These are phyloP conservation scores for Prunus kanzakura DNA, from an alignment of 306 rosid genomes.

Conservation along the genomic window DNA sequence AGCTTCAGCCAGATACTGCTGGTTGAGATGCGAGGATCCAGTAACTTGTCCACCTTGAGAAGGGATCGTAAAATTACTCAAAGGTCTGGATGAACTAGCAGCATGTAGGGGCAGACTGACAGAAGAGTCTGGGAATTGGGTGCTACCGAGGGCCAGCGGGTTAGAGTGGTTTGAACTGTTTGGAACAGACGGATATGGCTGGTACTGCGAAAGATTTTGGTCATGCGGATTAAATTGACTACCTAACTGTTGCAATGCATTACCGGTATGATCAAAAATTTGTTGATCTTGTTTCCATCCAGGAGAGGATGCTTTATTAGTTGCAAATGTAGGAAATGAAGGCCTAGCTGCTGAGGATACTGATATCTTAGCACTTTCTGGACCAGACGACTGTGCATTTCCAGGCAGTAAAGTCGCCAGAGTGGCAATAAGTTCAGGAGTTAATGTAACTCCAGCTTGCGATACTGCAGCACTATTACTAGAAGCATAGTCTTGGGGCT, in stretches of 20 bases:
- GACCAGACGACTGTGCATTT: slow-evolving; percentile 52
- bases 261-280: slow-evolving; percentile 52
- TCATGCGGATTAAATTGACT: slow-evolving; percentile 51
- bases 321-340: slow-evolving; percentile 44
- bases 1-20: slow-evolving; percentile 56
- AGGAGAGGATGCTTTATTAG: slow-evolving; percentile 55
- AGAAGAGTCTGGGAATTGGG: slow-evolving; percentile 57
- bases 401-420: slow-evolving; percentile 76
- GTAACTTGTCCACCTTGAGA: slow-evolving; percentile 56
- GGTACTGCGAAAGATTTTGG: slow-evolving; percentile 48
- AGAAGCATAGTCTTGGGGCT: slow-evolving; percentile 53
- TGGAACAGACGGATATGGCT: slow-evolving; percentile 65
- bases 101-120: slow-evolving; percentile 48
- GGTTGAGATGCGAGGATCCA: slow-evolving; percentile 44
- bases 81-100: slow-evolving; percentile 55
- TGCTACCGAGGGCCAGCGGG: slow-evolving; percentile 48
- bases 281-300: slow-evolving; percentile 81
- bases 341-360: slow-evolving; percentile 51
- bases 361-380: slow-evolving; percentile 50
- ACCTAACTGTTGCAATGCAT: slow-evolving; percentile 60
- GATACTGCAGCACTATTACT: slow-evolving; percentile 44
- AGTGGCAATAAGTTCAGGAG: slow-evolving; percentile 96
- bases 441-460: slow-evolving; percentile 76
- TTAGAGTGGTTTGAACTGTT: slow-evolving; percentile 46
- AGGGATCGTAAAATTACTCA: slow-evolving; percentile 43